Conservation (phyloP, 257 asterid genomes). For the Ocimum tenuiflorum region DNA sequence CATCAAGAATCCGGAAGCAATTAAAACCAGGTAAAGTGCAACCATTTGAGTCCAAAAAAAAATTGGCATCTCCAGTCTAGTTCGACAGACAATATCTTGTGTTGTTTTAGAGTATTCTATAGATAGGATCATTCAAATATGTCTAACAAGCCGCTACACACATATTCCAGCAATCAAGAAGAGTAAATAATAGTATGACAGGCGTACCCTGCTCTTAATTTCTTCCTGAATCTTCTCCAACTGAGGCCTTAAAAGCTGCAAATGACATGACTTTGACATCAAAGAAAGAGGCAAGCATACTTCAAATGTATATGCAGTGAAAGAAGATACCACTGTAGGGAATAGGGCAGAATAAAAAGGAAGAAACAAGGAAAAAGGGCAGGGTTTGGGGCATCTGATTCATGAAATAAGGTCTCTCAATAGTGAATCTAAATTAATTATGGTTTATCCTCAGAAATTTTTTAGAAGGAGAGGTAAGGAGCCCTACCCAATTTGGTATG, state of each 20-base stretch:
- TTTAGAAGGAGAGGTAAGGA: no score
- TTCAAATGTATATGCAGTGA: neutral
- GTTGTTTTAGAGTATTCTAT: no score
- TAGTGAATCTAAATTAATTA: no score
- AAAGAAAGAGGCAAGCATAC: neutral
- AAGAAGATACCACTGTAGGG: neutral
- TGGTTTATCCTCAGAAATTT: no score
- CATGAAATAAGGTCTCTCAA: no score
- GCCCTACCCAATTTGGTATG: no score
- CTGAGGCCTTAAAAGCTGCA: conserved; percentile 73
- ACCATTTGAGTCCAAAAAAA: neutral
- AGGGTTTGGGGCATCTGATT: neutral
- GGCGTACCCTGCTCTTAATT: conserved; percentile 56
- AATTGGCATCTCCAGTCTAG: no score
- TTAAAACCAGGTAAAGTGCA: neutral
- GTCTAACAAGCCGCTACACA: neutral
- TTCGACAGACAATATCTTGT: neutral
- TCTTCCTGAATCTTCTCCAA: conserved; percentile 70
- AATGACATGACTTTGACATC: conserved; percentile 13
- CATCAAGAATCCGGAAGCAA: conserved; percentile 11
- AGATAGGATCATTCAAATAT: neutral
- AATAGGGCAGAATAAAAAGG: neutral
- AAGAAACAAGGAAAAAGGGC: neutral
- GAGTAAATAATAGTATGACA: conserved; percentile 13
- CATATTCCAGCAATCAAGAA: neutral